Evolutionary conservation across 2,329 filamentous ascomycete species (phyloP).

Genomic region (Ophiostoma fasciatum): DNA sequence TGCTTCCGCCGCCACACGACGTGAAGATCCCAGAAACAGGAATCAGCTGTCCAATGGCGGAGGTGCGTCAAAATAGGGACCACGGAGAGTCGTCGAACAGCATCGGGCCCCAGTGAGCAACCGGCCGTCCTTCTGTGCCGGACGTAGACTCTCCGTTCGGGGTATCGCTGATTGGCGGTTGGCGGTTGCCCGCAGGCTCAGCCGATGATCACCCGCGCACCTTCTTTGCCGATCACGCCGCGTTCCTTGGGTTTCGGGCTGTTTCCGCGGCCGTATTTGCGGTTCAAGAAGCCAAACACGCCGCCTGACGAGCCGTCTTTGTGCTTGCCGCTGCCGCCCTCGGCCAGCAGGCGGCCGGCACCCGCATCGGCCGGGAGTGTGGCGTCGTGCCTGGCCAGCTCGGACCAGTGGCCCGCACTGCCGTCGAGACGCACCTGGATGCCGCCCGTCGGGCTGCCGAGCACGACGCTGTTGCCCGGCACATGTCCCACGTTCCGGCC

Average conservation of each 20-base stretch:
- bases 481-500: constrained; percentile 18
- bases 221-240: constrained; percentile 88
- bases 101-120: no score
- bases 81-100: no score
- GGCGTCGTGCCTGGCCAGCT: constrained; percentile 71
- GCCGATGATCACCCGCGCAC: constrained; percentile 68
- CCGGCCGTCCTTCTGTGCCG: no score
- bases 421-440: constrained; percentile 86
- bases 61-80: no score
- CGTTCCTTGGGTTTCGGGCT: constrained; percentile 91
- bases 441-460: constrained; percentile 65
- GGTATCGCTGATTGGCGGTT: no score
- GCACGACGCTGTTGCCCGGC: constrained; percentile 49
- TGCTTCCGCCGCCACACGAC: no score
- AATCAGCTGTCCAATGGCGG: no score
- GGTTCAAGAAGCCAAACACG: constrained; percentile 77
- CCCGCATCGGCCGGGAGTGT: constrained; percentile 56
- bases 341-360: constrained; percentile 30
- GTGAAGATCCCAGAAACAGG: no score
- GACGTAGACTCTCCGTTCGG: no score
- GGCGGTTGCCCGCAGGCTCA: no score
- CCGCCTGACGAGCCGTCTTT: constrained; percentile 47
- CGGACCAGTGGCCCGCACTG: constrained; percentile 68
- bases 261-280: constrained; percentile 79
- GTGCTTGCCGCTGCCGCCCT: constrained; percentile 27